Conservation (phyloP, 2,329 filamentous ascomycete species). For the Ceratocystis huliohia region DNA sequence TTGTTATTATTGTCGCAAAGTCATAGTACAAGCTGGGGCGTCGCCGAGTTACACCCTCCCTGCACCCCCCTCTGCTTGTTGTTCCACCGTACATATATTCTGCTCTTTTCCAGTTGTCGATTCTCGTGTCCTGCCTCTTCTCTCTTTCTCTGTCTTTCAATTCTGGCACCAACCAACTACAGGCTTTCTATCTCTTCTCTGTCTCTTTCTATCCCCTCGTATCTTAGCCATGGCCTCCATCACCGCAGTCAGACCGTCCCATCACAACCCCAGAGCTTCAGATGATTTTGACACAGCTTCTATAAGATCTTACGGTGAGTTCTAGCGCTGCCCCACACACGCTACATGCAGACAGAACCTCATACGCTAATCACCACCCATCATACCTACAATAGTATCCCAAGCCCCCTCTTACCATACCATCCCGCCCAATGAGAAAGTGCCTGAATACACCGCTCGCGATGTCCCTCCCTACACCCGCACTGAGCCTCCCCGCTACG, state of each 20-base stretch:
- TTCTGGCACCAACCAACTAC: background rate
- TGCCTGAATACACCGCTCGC: conserved; percentile 41
- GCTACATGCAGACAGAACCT: background rate
- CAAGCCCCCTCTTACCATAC: conserved; percentile 54
- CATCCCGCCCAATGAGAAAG: conserved; percentile 35
- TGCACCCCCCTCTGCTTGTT: background rate
- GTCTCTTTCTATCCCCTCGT: background rate
- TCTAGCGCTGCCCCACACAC: background rate
- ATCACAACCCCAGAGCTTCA: conserved; percentile 27
- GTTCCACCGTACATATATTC: background rate
- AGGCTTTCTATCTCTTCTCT: background rate
- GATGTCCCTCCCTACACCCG: conserved; percentile 21
- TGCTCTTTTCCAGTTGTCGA: background rate
- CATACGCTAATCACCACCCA: background rate
- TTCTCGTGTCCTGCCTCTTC: conserved; percentile 2
- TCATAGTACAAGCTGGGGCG: background rate
- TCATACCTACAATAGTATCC: conserved; percentile 36
- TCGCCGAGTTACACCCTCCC: background rate
- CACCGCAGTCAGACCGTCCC: conserved; percentile 16
- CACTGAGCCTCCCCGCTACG: conserved; percentile 24
- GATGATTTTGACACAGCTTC: conserved; percentile 57
- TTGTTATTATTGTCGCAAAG: background rate
- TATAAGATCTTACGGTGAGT: conserved; percentile 52
- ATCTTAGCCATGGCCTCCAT: conserved; percentile 6
- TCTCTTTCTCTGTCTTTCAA: background rate